phyloP scores from a whole-genome alignment of 2,329 filamentous ascomycete genomes.

The Colletotrichum lupini region DNA sequence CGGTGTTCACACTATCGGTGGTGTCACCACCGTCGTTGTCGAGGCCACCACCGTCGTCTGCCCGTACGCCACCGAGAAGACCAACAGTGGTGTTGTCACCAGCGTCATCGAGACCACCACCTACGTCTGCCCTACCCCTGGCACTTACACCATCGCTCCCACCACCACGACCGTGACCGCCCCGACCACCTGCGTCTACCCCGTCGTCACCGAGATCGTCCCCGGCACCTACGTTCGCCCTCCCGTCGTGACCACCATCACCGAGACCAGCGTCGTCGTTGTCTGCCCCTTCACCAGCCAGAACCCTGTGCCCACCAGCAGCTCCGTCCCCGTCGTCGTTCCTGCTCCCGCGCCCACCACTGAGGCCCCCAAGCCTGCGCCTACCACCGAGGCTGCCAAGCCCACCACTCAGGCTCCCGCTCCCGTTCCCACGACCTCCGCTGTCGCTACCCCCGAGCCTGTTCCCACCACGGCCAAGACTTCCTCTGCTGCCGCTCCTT shows the following conservation, averaged over 20 bases:
- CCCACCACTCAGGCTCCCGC: slow-evolving; percentile 35
- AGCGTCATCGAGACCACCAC: slow-evolving; percentile 76
- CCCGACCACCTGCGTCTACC: slow-evolving; percentile 70
- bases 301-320: slow-evolving; percentile 56
- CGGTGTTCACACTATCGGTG: slow-evolving; percentile 77
- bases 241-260: slow-evolving; percentile 74
- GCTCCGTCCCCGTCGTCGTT: slow-evolving; percentile 65
- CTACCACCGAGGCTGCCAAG: slow-evolving; percentile 41
- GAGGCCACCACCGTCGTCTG: slow-evolving; percentile 75
- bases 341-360: slow-evolving; percentile 64
- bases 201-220: slow-evolving; percentile 70
- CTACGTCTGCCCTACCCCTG: slow-evolving; percentile 78
- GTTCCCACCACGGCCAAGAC: slow-evolving; percentile 39
- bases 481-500: slow-evolving; percentile 35
- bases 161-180: slow-evolving; percentile 68
- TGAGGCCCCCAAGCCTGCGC: slow-evolving; percentile 28
- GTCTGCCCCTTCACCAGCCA: slow-evolving; percentile 74
- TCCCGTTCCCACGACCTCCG: slow-evolving; percentile 39
- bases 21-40: slow-evolving; percentile 77
- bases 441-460: slow-evolving; percentile 34
- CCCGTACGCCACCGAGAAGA: slow-evolving; percentile 75
- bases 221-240: slow-evolving; percentile 81
- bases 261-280: slow-evolving; percentile 74
- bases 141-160: slow-evolving; percentile 81
- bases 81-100: slow-evolving; percentile 68